Conservation (phyloP, 2,329 filamentous ascomycete genomes). For the Thielaviopsis musarum region DNA sequence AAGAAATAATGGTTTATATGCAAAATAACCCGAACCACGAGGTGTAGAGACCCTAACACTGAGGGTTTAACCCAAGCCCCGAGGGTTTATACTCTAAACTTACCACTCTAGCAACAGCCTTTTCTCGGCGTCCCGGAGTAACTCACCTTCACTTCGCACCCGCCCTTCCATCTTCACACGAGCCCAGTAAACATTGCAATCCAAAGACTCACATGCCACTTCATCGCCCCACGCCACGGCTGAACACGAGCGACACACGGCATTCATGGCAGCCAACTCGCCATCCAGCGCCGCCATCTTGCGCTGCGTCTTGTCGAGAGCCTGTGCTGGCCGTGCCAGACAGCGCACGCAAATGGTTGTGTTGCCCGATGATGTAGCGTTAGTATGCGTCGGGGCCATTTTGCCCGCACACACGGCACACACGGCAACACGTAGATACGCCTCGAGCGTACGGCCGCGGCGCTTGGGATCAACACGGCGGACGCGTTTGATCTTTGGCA, state of each 20-base stretch:
- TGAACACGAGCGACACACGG: slow-evolving; percentile 67
- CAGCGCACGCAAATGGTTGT: slow-evolving; percentile 13
- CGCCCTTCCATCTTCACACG: slow-evolving; percentile 44
- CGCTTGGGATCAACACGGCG: slow-evolving; percentile 18
- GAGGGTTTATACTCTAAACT: not conserved
- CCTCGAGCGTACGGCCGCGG: slow-evolving; percentile 52
- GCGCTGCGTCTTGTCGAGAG: slow-evolving; percentile 43
- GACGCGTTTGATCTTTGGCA: slow-evolving; percentile 77
- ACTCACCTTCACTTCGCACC: slow-evolving; percentile 22
- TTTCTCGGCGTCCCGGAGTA: slow-evolving; percentile 18
- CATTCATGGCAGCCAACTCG: slow-evolving; percentile 44
- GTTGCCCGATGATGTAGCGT: not conserved
- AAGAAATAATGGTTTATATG: not conserved
- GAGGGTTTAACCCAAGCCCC: not conserved
- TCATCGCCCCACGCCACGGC: slow-evolving; percentile 56
- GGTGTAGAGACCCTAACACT: too few species aligned
- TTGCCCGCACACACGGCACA: slow-evolving; percentile 54
- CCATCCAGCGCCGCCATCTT: slow-evolving; percentile 38
- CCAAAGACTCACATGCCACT: slow-evolving; percentile 75
- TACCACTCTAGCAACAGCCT: slow-evolving; percentile 21
- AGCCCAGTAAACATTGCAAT: slow-evolving; percentile 85
- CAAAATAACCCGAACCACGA: not conserved
- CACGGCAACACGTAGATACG: slow-evolving; percentile 68
- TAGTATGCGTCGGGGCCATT: not conserved
- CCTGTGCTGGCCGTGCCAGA: slow-evolving; percentile 43